Conservation (phyloP, 345 rosid species). For the Linum lewisii region DNA sequence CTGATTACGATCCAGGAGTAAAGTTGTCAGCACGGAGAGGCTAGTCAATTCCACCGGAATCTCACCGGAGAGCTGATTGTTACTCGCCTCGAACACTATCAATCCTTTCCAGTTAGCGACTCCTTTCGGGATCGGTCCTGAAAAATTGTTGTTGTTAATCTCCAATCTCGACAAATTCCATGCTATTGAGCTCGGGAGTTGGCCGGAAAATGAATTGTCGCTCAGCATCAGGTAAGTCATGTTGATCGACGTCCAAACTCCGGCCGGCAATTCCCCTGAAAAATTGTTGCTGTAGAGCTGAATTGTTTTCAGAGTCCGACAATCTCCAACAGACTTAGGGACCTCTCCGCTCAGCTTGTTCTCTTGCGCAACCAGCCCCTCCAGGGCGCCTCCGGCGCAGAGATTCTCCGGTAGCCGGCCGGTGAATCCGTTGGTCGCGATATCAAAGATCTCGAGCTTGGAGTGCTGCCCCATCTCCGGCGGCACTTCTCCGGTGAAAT, state of each 20-base stretch:
- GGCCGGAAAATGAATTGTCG: slow-evolving; percentile 59
- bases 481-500: slow-evolving; percentile 57
- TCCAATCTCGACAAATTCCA: slow-evolving; percentile 66
- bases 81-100: slow-evolving; percentile 47
- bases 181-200: slow-evolving; percentile 43
- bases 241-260: slow-evolving; percentile 49
- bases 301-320: slow-evolving; percentile 40
- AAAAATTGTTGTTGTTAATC: slow-evolving; percentile 54
- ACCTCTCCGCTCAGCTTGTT: slow-evolving; percentile 63
- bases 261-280: slow-evolving; percentile 65
- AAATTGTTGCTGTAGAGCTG: slow-evolving; percentile 60
- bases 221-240: slow-evolving; percentile 47
- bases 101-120: slow-evolving; percentile 47
- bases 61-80: slow-evolving; percentile 57
- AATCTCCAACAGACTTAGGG: slow-evolving; percentile 56
- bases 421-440: slow-evolving; percentile 46
- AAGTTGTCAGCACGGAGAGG: slow-evolving; percentile 31
- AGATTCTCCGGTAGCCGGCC: slow-evolving; percentile 60
- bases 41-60: slow-evolving; percentile 51
- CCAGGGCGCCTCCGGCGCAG: slow-evolving; percentile 50
- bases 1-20: slow-evolving; percentile 49
- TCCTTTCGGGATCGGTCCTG: slow-evolving; percentile 54
- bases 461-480: slow-evolving; percentile 58
- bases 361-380: slow-evolving; percentile 46
- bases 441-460: slow-evolving; percentile 51